Percentiles rank a stretch among this genome's conserved stretches.
phyloP scores from a whole-genome alignment of 2,329 filamentous ascomycete species.

The Canariomyces notabilis region DNA sequence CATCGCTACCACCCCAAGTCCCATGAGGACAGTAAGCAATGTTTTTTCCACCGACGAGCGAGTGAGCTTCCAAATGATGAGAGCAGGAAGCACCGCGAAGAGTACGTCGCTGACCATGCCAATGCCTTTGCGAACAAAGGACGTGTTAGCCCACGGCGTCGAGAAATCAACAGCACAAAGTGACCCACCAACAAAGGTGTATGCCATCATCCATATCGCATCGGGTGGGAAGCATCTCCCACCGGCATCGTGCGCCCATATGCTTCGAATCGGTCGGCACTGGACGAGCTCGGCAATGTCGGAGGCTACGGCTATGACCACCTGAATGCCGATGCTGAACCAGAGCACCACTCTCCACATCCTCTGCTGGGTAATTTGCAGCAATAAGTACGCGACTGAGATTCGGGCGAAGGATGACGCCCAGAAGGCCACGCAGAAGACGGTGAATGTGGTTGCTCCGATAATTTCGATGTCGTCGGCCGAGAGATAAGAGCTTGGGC shows the following conservation, averaged over 20 bases:
- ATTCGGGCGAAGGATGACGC: conserved; percentile 6
- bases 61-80: neutral
- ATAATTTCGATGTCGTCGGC: neutral
- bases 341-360: conserved; percentile 3
- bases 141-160: no score
- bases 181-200: neutral
- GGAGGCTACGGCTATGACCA: neutral
- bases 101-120: neutral
- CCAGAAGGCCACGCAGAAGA: conserved; percentile 3
- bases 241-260: neutral
- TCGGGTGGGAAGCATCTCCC: neutral
- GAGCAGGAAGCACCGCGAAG: neutral
- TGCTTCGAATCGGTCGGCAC: neutral
- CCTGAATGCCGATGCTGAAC: conserved; percentile 1
- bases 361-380: conserved; percentile 2
- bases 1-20: conserved; percentile 1
- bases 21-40: conserved; percentile 1
- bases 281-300: neutral
- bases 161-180: no score
- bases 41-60: conserved; percentile 4
- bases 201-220: neutral
- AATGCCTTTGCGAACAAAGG: no score
- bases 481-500: neutral
- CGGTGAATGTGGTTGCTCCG: neutral
- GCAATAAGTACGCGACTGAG: conserved; percentile 2